Conservation (phyloP, 2,329 filamentous ascomycete genomes). For the Esteya vermicola region DNA sequence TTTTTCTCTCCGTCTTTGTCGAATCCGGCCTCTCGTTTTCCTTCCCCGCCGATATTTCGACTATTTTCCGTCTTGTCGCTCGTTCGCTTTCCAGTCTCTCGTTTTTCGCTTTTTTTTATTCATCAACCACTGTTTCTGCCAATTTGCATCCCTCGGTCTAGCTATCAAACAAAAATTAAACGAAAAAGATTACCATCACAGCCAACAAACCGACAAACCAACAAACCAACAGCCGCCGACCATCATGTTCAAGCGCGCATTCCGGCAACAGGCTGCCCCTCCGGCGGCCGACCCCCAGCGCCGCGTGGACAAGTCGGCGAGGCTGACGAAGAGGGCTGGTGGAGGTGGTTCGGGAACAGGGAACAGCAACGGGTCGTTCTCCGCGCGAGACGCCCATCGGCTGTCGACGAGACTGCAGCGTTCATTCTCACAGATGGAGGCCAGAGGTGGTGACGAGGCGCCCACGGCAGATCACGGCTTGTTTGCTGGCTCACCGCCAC, state of each 20-base stretch:
- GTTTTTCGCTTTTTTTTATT: too few relatives aligned
- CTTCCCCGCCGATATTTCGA: constrained; percentile 5
- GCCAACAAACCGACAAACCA: background rate
- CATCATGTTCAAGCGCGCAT: constrained; percentile 87
- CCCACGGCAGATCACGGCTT: constrained; percentile 16
- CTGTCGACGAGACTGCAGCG: constrained; percentile 74
- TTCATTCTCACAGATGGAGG: constrained; percentile 44
- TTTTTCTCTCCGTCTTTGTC: constrained; percentile 12
- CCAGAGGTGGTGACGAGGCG: constrained; percentile 17
- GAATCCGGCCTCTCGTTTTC: constrained; percentile 6
- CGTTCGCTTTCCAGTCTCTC: background rate
- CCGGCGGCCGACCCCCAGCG: constrained; percentile 22
- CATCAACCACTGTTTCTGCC: too few relatives aligned
- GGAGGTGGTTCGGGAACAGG: background rate
- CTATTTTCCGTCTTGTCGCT: background rate
- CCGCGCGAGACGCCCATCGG: constrained; percentile 60
- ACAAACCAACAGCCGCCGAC: constrained; percentile 3
- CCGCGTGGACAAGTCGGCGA: constrained; percentile 77
- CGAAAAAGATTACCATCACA: background rate
- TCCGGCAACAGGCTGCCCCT: constrained; percentile 47
- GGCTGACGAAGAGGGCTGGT: constrained; percentile 54
- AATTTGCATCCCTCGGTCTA: too few relatives aligned
- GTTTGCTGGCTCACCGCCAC: too few relatives aligned
- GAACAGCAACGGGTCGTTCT: constrained; percentile 13
- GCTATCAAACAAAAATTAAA: too few relatives aligned